A percentile compares a stretch with the other conserved stretches of the same genome.
phyloP scores from a whole-genome alignment of 2,329 filamentous ascomycete genomes.

The Epichloe typhina region DNA sequence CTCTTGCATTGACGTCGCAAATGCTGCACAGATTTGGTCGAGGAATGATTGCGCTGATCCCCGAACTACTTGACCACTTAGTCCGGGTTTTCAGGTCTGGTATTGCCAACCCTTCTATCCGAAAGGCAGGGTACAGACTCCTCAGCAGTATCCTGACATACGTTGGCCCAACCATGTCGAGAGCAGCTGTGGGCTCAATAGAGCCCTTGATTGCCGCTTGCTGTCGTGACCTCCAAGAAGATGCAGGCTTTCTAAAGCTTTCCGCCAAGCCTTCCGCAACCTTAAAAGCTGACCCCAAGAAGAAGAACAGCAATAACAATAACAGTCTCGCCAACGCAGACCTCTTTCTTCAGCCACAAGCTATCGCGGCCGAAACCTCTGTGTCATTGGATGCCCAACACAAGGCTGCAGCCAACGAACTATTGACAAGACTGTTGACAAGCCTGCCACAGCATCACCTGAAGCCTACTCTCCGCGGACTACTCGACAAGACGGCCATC shows the following conservation, averaged over 20 bases:
- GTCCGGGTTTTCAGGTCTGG: constrained; percentile 55
- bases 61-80: constrained; percentile 57
- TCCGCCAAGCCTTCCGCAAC: constrained; percentile 19
- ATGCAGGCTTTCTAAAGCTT: constrained; percentile 33
- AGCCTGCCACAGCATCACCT: constrained; percentile 53
- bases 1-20: constrained; percentile 47
- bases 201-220: constrained; percentile 49
- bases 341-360: constrained; percentile 44
- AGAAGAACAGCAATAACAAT: constrained; percentile 17
- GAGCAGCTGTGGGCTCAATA: constrained; percentile 50
- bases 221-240: constrained; percentile 59
- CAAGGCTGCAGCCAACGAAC: constrained; percentile 38
- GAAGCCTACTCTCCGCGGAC: constrained; percentile 56
- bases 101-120: constrained; percentile 39
- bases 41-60: constrained; percentile 44
- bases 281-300: constrained; percentile 14
- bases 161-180: constrained; percentile 53
- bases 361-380: constrained; percentile 17
- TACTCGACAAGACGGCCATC: constrained; percentile 72
- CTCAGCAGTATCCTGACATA: constrained; percentile 43
- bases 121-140: constrained; percentile 47
- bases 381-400: constrained; percentile 32
- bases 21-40: constrained; percentile 45
- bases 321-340: constrained; percentile 50
- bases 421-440: constrained; percentile 51